phyloP scores from a whole-genome alignment of 1,284 basidiomycete species.

The Boletus hoseneyae region DNA sequence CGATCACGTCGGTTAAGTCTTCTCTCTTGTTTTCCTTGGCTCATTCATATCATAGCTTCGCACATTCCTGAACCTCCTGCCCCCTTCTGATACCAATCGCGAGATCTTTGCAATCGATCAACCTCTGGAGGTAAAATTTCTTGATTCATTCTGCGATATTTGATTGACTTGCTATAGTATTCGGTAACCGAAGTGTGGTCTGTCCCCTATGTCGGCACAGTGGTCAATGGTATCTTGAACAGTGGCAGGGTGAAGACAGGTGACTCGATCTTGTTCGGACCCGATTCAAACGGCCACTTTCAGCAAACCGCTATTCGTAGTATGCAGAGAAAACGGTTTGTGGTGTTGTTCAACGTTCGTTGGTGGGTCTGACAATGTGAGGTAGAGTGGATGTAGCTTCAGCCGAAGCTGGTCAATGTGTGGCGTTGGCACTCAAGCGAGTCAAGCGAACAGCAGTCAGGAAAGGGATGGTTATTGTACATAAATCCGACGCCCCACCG shows the following conservation, averaged over 20 bases:
- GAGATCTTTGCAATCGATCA: constrained; percentile 83
- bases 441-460: constrained; percentile 80
- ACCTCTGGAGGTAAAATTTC: constrained; percentile 73
- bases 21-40: constrained; percentile 5
- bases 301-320: constrained; percentile 80
- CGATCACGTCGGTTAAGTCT: constrained; percentile 52
- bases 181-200: constrained; percentile 85
- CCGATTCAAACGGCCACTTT: constrained; percentile 92
- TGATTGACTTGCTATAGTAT: constrained; percentile 45
- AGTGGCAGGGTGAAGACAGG: constrained; percentile 75
- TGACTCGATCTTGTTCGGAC: constrained; percentile 84
- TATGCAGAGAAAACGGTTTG: constrained; percentile 90
- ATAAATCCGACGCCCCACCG: constrained; percentile 75
- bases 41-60: constrained; percentile 49
- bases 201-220: constrained; percentile 93
- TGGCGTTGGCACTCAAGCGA: constrained; percentile 91
- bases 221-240: constrained; percentile 90
- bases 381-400: constrained; percentile 73
- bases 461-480: constrained; percentile 93
- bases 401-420: constrained; percentile 94
- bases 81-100: constrained; percentile 77
- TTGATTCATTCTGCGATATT: not conserved
- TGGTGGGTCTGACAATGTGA: constrained; percentile 3
- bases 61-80: constrained; percentile 82
- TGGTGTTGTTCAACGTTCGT: not conserved